These are phyloP conservation scores for Aspergillus flavus DNA, from an alignment of 2,329 filamentous ascomycete species.

Conservation along the genomic window DNA sequence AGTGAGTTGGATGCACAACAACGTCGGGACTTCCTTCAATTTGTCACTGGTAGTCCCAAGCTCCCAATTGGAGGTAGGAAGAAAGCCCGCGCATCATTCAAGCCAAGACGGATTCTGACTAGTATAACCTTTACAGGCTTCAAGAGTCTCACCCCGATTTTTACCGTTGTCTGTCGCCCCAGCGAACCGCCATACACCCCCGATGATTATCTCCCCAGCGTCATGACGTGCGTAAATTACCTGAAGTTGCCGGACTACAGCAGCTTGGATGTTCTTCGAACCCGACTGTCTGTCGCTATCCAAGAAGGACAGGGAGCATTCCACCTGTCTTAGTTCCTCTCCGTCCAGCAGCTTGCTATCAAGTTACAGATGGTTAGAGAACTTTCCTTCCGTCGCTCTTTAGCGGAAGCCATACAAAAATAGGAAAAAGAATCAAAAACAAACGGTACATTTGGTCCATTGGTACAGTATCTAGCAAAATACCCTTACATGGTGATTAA, in stretches of 20 bases:
- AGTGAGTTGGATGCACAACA: slow-evolving; percentile 75
- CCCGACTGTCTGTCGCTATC: slow-evolving; percentile 81
- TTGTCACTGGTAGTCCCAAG: slow-evolving; percentile 96
- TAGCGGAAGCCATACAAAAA: neutral
- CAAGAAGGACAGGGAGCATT: slow-evolving; percentile 97
- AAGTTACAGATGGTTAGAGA: neutral
- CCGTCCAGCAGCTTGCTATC: neutral
- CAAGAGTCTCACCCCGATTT: slow-evolving; percentile 95
- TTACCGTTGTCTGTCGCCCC: slow-evolving; percentile 98
- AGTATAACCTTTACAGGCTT: slow-evolving; percentile 65
- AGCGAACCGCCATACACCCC: slow-evolving; percentile 90
- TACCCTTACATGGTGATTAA: slow-evolving; percentile 13
- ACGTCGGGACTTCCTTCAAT: slow-evolving; percentile 92
- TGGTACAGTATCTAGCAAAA: slow-evolving; percentile 16
- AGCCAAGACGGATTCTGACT: slow-evolving; percentile 34
- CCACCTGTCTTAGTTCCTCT: slow-evolving; percentile 71
- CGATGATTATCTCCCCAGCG: slow-evolving; percentile 97
- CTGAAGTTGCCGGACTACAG: slow-evolving; percentile 96
- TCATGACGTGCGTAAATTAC: slow-evolving; percentile 99
- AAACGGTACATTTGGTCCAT: slow-evolving; percentile 5
- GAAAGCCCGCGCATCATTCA: slow-evolving; percentile 28
- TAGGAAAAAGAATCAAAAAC: slow-evolving; percentile 3
- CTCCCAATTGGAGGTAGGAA: slow-evolving; percentile 88
- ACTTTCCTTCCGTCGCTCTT: neutral
- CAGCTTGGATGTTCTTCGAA: slow-evolving; percentile 71